Base-by-base conservation (phyloP, 2,329 filamentous ascomycete species). In the Berkeleyomyces rouxiae region DNA sequence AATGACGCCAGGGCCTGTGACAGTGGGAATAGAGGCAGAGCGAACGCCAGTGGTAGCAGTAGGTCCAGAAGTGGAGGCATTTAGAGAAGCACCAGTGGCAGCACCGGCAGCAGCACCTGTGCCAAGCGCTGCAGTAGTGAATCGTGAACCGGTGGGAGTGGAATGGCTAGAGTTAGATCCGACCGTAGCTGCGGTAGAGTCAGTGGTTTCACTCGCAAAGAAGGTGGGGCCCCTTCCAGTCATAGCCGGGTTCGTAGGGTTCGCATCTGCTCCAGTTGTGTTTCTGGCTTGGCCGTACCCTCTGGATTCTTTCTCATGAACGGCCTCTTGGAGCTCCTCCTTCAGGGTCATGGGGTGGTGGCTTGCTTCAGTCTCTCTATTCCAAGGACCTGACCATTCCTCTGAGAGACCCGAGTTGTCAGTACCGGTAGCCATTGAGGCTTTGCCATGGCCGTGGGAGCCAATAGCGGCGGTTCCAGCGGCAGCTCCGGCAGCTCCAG, bases 311-410 rank as follows among this genome's bases (percentile, higher is more conserved):
- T 62, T 65, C 4, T 63, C 63, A 16, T 62, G 60, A 7, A 65
- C 63, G 53, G 49, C 36, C 13, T 61, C 61, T 42, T 62, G 61
- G 16, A 65, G 60, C 61, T 65, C 61, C 43, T 65, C 63, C 46
- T 65, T 65, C 10, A 65, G 58, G 33, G 62, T 59, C 47, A 43
- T 60, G 3, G 55, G 57, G 16, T 11, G 57, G 16, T 11, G 43
- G 43, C n/a, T 39, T 6, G 9, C 3, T 4, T 13, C 23, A 11
- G 61, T 59, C 9, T 58, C 53, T 33, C 43, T 49, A 51, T 64
- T 64, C 62, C 62, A 64, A n/a, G 62, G 62, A 7, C 59, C 62
- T 31, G 62, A 64, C 62, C 62, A 64, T 31, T 64, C 62, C n/a
- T 61, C 58, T 9, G 63, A 64, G 43, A 64, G 63, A 11, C 44